Evolutionary conservation across 2,329 filamentous ascomycete genomes (phyloP), one percentile per base, ranked within the genome.

Genomic region (Zarea fungicola): DNA sequence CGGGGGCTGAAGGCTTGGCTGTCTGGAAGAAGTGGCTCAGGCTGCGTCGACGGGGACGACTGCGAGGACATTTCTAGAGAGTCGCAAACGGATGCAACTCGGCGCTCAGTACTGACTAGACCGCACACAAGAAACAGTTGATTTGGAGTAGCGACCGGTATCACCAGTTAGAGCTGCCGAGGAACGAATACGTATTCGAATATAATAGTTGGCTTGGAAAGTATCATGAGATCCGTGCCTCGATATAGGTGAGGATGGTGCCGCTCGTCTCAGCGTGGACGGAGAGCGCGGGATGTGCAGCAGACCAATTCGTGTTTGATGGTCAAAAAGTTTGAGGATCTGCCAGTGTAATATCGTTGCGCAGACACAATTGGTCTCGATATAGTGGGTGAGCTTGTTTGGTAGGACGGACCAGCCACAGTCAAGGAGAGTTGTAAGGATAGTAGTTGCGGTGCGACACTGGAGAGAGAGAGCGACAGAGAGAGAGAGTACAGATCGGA

Each of bases 31-130:
- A 64, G 58, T 31, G 60, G 57, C 32, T 62, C 56, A 35, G 61
- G 60, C 51, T 66, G 65, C 36, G n/a, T n/a, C n/a, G n/a, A n/a
- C n/a, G 66, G 59, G 6, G 56, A 55, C 19, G 63, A 57, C 25
- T 56, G 60, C 32, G 59, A 63, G 55, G 65, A 57, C 67, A 69
- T 69, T 46, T 35, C 18, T 23, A 9, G 18, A n/a, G 32, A 3
- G 18, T 34, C 6, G 21, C 21, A 14, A 1, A 9, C 21, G 11
- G 11, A n/a, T 13, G 21, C 14, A 32, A 14, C 26, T 13, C n/a
- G 21, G 16, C 5, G 9, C 21, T 29, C 23, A 37, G 6, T 11
- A 11, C 19, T n/a, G 26, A 35, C 21, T 14, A 34, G 29, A 6
- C n/a, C 19, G 29, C 11, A 23, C 16, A 34, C 22, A 22, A 3